Evolutionary conservation across 176 grass and related monocot genomes (phyloP).

Genomic region (Aegilops tauschii): DNA sequence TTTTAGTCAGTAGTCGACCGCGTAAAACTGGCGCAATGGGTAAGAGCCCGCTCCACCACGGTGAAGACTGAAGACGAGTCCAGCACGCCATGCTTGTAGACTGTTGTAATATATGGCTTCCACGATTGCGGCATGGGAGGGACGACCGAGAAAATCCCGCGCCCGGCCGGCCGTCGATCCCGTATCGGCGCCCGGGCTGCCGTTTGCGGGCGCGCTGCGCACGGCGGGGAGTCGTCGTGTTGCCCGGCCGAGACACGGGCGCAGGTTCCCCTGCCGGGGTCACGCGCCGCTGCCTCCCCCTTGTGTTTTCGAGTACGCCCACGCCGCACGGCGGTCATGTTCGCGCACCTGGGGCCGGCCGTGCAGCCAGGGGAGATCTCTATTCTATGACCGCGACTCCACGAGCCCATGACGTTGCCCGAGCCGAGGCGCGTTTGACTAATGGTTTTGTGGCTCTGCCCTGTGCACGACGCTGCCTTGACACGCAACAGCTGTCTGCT

Average conservation of each 20-base stretch:
- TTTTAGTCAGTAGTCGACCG: neutral
- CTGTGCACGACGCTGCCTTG: neutral
- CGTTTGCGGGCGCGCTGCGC: neutral
- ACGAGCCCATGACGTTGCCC: neutral
- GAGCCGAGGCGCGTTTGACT: constrained; percentile 31
- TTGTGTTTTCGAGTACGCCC: too few relatives aligned
- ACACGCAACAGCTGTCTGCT: neutral
- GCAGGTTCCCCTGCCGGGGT: constrained; percentile 55
- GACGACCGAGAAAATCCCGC: neutral
- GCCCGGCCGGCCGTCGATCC: neutral
- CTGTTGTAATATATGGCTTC: neutral
- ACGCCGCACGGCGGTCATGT: neutral
- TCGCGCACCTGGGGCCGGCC: constrained; percentile 1
- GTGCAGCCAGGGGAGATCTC: neutral
- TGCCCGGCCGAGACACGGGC: constrained; percentile 51
- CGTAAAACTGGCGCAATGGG: neutral
- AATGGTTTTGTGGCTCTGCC: neutral
- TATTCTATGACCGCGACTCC: constrained; percentile 8
- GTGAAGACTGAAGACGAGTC: neutral
- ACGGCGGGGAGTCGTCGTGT: constrained; percentile 26
- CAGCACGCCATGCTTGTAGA: neutral
- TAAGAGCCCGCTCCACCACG: neutral
- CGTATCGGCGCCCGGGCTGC: neutral
- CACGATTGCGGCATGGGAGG: constrained; percentile 17
- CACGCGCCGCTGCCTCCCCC: constrained; percentile 28